Conservation (phyloP, 1,139 yeast genomes). For the Suhomyces coccinellae region DNA sequence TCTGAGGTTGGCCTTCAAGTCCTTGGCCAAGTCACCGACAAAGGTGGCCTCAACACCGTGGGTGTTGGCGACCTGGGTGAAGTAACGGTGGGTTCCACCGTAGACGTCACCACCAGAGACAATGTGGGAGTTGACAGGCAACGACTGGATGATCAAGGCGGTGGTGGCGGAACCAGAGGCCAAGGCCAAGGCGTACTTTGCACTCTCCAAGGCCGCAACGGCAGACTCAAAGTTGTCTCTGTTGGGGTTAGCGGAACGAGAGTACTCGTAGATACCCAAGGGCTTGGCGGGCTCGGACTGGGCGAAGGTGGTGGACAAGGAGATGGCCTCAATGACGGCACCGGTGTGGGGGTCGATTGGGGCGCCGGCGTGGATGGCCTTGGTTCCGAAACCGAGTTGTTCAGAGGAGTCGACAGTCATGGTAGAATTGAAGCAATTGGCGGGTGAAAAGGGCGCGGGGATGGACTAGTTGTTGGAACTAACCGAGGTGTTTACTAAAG, state of each 20-base stretch:
- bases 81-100: slow-evolving; percentile 92
- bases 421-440: background rate
- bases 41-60: slow-evolving; percentile 76
- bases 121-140: slow-evolving; percentile 73
- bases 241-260: slow-evolving; percentile 87
- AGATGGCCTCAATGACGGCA: slow-evolving; percentile 84
- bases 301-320: slow-evolving; percentile 83
- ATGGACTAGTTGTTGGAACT: slow-evolving; percentile 13
- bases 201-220: slow-evolving; percentile 78
- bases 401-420: slow-evolving; percentile 15
- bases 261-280: slow-evolving; percentile 78
- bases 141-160: slow-evolving; percentile 71
- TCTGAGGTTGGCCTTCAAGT: slow-evolving; percentile 55
- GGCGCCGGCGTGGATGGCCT: slow-evolving; percentile 84
- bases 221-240: slow-evolving; percentile 80
- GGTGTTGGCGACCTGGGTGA: slow-evolving; percentile 79
- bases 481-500: slow-evolving; percentile 9
- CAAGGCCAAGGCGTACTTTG: slow-evolving; percentile 76
- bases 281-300: slow-evolving; percentile 78
- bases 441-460: background rate
- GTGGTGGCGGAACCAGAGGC: slow-evolving; percentile 88
- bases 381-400: slow-evolving; percentile 63
- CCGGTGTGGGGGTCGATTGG: slow-evolving; percentile 75
- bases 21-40: slow-evolving; percentile 62
- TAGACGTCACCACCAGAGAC: slow-evolving; percentile 86